Percentiles rank a stretch among this genome's conserved stretches.
These are phyloP conservation scores for Paecilomyces fulvus DNA, from an alignment of 2,329 filamentous ascomycete species.

Conservation along the genomic window DNA sequence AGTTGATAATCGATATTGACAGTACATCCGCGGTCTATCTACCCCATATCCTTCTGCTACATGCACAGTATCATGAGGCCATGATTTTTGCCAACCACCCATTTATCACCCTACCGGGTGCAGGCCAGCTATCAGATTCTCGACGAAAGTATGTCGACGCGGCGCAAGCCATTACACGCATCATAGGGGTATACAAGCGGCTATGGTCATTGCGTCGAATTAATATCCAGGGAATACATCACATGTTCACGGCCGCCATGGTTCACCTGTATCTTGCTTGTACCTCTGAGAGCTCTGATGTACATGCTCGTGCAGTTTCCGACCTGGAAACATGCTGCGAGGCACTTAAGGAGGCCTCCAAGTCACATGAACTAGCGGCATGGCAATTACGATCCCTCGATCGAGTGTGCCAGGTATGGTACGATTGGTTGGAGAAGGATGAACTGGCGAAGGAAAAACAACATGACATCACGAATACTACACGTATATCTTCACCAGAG, in stretches of 20 bases:
- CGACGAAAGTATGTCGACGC: conserved; percentile 7
- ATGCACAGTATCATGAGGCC: conserved; percentile 9
- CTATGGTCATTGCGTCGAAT: conserved; percentile 10
- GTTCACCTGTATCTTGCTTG: conserved; percentile 10
- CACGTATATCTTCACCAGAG: background rate
- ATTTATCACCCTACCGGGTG: conserved; percentile 7
- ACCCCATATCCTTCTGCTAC: conserved; percentile 11
- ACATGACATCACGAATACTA: background rate
- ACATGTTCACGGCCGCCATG: conserved; percentile 10
- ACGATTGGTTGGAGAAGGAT: conserved; percentile 5
- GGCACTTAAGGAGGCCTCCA: conserved; percentile 7
- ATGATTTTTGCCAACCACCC: conserved; percentile 13
- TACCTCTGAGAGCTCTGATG: conserved; percentile 3
- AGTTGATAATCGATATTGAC: conserved; percentile 3
- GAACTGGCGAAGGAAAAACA: background rate
- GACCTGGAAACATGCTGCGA: conserved; percentile 9
- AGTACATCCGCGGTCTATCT: conserved; percentile 6
- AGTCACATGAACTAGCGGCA: conserved; percentile 4
- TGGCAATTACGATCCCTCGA: conserved; percentile 7
- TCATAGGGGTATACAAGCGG: conserved; percentile 6
- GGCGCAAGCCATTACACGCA: conserved; percentile 3
- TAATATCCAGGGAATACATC: conserved; percentile 11
- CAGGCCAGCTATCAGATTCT: conserved; percentile 1
- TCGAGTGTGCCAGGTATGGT: conserved; percentile 5
- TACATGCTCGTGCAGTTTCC: conserved; percentile 3